Conservation (phyloP, 2,329 filamentous ascomycete genomes). For the Trichocomaceae sp. region DNA sequence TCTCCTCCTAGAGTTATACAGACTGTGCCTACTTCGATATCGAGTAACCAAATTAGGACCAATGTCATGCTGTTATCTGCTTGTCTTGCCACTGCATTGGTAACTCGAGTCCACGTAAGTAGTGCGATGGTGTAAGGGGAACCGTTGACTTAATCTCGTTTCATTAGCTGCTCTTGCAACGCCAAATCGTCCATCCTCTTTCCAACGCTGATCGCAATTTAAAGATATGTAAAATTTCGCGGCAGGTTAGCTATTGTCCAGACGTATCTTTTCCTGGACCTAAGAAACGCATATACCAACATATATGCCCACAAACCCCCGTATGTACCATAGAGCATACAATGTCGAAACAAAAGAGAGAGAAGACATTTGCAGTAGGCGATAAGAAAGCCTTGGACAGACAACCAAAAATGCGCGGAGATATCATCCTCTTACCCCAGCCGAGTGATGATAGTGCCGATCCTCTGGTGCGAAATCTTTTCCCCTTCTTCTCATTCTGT, state of each 20-base stretch:
- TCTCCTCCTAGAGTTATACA: neutral
- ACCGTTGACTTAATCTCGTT: neutral
- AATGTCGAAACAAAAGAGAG: neutral
- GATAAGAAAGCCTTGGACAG: neutral
- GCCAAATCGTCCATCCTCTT: neutral
- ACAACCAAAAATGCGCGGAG: constrained; percentile 7
- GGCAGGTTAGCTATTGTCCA: too few relatives aligned
- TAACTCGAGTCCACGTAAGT: neutral
- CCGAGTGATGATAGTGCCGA: constrained; percentile 6
- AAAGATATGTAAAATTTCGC: too few relatives aligned
- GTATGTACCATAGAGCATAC: neutral
- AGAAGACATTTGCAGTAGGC: neutral
- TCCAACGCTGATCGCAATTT: neutral
- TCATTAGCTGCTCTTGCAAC: neutral
- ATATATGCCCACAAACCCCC: neutral
- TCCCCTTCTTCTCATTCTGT: neutral
- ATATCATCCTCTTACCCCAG: constrained; percentile 10
- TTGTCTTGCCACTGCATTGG: neutral
- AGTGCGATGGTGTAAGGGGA: neutral
- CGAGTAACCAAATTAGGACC: neutral
- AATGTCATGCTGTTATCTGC: neutral
- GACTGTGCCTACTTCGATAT: neutral
- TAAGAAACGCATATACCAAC: neutral
- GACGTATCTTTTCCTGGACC: neutral
- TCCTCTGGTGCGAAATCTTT: constrained; percentile 3